Percentiles rank a stretch among this genome's conserved stretches.
Evolutionary conservation across 2,329 filamentous ascomycete species (phyloP).

Genomic region (Fusarium solani-melongenae): DNA sequence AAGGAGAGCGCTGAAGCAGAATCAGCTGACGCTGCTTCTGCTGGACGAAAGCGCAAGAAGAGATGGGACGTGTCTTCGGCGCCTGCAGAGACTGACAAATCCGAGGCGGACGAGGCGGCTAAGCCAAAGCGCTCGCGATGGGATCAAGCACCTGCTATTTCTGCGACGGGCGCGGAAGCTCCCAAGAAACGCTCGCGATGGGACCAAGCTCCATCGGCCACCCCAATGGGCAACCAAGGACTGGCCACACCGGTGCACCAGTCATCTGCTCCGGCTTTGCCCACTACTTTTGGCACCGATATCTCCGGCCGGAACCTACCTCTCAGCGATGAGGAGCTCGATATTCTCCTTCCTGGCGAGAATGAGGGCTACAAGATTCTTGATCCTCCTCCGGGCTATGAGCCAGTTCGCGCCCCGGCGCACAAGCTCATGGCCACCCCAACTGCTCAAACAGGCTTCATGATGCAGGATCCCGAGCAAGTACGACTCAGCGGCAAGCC

Average conservation of each 20-base stretch:
- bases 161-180: constrained; percentile 65
- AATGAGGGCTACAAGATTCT: constrained; percentile 93
- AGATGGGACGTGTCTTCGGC: constrained; percentile 87
- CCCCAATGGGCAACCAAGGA: constrained; percentile 78
- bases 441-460: constrained; percentile 84
- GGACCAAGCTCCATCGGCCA: constrained; percentile 89
- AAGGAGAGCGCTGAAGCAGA: constrained; percentile 80
- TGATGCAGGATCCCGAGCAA: constrained; percentile 96
- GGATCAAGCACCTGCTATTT: constrained; percentile 80
- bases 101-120: constrained; percentile 62
- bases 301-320: constrained; percentile 82
- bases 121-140: constrained; percentile 85
- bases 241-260: constrained; percentile 82
- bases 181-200: constrained; percentile 85
- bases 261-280: constrained; percentile 65
- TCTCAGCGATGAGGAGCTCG: constrained; percentile 92
- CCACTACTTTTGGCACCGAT: constrained; percentile 82
- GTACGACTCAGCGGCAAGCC: constrained; percentile 86
- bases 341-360: constrained; percentile 88
- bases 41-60: constrained; percentile 87
- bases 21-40: constrained; percentile 70
- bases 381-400: constrained; percentile 91
- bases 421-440: constrained; percentile 81
- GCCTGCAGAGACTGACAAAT: constrained; percentile 62
- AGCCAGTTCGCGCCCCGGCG: constrained; percentile 80